Conservation (phyloP, 208 protist genomes). For the Crithidia bombi region DNA sequence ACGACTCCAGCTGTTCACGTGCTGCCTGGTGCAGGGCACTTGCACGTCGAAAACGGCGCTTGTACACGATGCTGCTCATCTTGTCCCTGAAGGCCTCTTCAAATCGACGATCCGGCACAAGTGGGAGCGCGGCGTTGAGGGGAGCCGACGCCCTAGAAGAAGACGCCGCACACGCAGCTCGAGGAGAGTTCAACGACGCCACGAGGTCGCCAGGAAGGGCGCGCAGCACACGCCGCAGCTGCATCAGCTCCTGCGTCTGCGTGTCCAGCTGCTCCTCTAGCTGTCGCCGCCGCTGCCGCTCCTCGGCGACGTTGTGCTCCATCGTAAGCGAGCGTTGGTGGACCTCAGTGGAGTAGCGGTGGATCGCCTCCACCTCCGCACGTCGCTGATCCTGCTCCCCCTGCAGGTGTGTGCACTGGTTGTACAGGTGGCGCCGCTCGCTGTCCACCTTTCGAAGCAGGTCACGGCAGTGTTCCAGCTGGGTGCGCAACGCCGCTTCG, state of each 20-base stretch:
- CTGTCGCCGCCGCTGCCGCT: constrained; percentile 21
- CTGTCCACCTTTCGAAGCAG: constrained; percentile 62
- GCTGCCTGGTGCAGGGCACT: constrained; percentile 35
- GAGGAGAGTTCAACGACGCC: constrained; percentile 5
- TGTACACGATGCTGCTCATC: constrained; percentile 61
- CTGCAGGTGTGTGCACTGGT: constrained; percentile 34
- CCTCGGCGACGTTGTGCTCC: constrained; percentile 23
- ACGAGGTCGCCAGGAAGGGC: constrained; percentile 35
- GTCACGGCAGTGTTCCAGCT: constrained; percentile 45
- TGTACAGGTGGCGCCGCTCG: constrained; percentile 50
- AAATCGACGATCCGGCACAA: constrained; percentile 76
- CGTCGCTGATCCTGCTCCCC: constrained; percentile 26
- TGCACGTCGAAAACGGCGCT: constrained; percentile 32
- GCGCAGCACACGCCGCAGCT: constrained; percentile 58
- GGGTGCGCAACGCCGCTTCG: constrained; percentile 21
- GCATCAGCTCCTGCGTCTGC: constrained; percentile 50
- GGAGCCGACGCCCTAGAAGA: not conserved
- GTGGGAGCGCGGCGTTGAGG: constrained; percentile 11
- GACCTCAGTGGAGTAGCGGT: constrained; percentile 33
- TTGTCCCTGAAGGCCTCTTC: constrained; percentile 82
- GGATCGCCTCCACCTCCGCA: constrained; percentile 28
- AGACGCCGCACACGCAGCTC: not conserved
- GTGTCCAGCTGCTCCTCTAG: constrained; percentile 31
- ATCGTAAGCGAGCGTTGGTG: constrained; percentile 33
- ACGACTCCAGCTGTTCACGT: constrained; percentile 40